phyloP scores from a whole-genome alignment of 345 rosid genomes.

The Psidium guajava region DNA sequence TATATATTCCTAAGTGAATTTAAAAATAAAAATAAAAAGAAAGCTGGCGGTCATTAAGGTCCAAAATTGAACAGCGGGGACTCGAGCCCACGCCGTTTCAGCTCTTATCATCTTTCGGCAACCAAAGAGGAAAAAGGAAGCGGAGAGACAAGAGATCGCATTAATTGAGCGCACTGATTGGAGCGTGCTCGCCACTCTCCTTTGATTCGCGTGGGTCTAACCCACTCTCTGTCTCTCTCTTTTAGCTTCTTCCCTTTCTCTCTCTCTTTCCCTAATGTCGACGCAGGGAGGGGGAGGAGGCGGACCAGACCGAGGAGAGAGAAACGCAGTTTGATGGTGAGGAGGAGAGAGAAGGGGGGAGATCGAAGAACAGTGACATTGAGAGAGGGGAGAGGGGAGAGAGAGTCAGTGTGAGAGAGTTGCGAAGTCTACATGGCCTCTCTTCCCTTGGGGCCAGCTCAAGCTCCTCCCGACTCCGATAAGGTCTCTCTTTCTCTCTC shows the following conservation, averaged over 20 bases:
- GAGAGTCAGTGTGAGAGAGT: conserved; percentile 2
- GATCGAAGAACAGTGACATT: background rate
- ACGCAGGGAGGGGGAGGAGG: background rate
- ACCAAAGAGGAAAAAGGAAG: background rate
- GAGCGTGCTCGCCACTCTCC: background rate
- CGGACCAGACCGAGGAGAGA: background rate
- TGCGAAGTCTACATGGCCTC: conserved; percentile 51
- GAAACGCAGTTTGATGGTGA: background rate
- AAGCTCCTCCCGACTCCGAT: conserved; percentile 28
- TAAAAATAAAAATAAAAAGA: background rate
- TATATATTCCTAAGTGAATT: background rate
- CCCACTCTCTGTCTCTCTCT: background rate
- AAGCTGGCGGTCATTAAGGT: background rate
- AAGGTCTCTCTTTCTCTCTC: conserved; percentile 17
- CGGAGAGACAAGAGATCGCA: background rate
- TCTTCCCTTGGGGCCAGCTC: conserved; percentile 25
- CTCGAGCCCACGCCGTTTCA: background rate
- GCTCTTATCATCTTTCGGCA: background rate
- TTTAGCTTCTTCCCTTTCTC: background rate
- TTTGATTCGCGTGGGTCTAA: background rate
- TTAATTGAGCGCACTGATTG: background rate
- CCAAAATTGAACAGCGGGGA: background rate
- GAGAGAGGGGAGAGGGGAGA: background rate
- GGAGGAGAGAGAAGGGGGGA: conserved; percentile 1
- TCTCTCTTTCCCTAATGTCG: background rate